Conservation (phyloP, 106 monocot species). For the Hemerocallis citrina region DNA sequence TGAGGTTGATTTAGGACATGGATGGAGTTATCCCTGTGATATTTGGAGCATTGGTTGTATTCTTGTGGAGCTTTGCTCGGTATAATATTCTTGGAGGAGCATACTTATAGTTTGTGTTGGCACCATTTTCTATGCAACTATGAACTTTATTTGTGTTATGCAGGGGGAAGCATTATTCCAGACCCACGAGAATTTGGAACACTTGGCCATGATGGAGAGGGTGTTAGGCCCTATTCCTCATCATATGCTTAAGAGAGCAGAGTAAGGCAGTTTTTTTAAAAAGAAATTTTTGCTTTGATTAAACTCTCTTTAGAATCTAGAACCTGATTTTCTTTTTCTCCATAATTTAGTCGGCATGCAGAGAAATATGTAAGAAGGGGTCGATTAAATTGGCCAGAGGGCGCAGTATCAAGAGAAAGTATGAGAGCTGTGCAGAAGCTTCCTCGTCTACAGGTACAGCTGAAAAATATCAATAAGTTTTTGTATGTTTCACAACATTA, state of each 20-base stretch:
- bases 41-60: slow-evolving; percentile 77
- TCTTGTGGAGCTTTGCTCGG: slow-evolving; percentile 68
- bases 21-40: slow-evolving; percentile 71
- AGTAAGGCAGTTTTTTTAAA: slow-evolving; percentile 31
- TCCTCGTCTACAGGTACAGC: slow-evolving; percentile 47
- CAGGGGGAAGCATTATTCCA: slow-evolving; percentile 87
- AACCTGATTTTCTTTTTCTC: not conserved
- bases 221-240: slow-evolving; percentile 14
- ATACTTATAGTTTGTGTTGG: not conserved
- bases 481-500: not conserved
- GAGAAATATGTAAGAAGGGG: slow-evolving; percentile 68
- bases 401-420: slow-evolving; percentile 51
- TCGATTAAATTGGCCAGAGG: slow-evolving; percentile 62
- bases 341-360: slow-evolving; percentile 31
- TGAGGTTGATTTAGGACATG: slow-evolving; percentile 34
- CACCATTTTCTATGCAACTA: not conserved
- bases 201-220: slow-evolving; percentile 59
- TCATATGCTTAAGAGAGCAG: slow-evolving; percentile 71
- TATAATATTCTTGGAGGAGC: slow-evolving; percentile 7
- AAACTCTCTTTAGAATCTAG: not conserved
- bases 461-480: too few species aligned
- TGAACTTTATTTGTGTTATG: not conserved
- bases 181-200: slow-evolving; percentile 86
- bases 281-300: not conserved
- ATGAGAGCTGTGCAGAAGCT: slow-evolving; percentile 54